Evolutionary conservation across 2,329 filamentous ascomycete species (phyloP), one percentile per base, ranked within the genome.

Genomic region (Hypoxylon sp.): DNA sequence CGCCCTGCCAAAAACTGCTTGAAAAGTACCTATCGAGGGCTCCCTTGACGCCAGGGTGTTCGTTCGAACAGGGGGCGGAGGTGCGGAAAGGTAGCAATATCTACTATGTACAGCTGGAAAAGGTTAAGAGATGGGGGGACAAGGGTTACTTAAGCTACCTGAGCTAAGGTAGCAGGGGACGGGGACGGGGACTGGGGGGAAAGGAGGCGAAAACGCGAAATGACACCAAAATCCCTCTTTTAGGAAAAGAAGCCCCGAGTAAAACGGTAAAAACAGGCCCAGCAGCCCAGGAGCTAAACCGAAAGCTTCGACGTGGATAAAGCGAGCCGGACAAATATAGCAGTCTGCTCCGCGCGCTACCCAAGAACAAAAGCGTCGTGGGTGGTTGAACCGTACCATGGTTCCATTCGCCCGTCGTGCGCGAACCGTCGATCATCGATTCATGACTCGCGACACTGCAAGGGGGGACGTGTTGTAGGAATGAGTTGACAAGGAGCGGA

Each of bases 311-410:
- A 48, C 22, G 13, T 26, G 44, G 44, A n/a, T 30, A 43, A 43
- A 15, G n/a, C 20, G 32, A 30, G 10, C 19, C 20, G 24, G 46
- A 54, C 60, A 46, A 56, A 61, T 59, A 30, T 46, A 66, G 59
- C 43, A 64, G 24, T 57, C 48, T 64, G 54, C 56, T 66, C 64
- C 64, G 60, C 41, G 50, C 46, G 28, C 26, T 59, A 56, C 44
- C 37, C 37, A 41, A 41, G 34, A 39, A 41, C 6, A 32, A 28
- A 46, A 43, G 54, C n/a, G 22, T 8, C n/a, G 34, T 41, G 37
- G 3, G 4, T 26, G 7, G 37, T 2, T 22, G n/a, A 34, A n/a
- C 37, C 15, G 39, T 37, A 53, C 47, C 52, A 48, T 62, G 32
- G 26, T 50, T 37, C 32, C 19, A 15, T 15, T 13, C 37, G 7